Evolutionary conservation across 177 flowering plant species (phyloP).

Genomic region (Vitis hybrid): DNA sequence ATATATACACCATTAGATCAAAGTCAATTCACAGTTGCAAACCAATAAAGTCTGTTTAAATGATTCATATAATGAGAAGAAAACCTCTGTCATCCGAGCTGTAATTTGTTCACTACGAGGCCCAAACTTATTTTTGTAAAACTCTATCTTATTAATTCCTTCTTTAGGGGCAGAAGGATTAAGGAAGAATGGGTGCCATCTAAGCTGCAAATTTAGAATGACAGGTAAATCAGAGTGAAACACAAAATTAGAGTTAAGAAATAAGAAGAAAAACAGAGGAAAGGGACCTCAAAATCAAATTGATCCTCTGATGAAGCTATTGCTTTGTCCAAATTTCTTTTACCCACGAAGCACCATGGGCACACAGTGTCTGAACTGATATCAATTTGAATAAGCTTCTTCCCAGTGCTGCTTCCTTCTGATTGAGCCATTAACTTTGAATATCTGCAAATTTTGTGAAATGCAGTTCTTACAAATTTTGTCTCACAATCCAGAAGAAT

Average conservation of each 20-base stretch:
- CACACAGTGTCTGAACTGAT: conserved; percentile 83
- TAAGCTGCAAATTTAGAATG: conserved; percentile 45
- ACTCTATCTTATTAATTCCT: conserved; percentile 65
- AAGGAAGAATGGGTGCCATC: conserved; percentile 85
- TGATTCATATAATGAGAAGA: conserved; percentile 3
- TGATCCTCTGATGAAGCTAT: conserved; percentile 63
- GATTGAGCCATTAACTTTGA: conserved; percentile 51
- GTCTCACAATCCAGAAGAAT: not conserved
- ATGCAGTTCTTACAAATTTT: not conserved
- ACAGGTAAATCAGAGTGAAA: not conserved
- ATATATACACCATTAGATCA: not conserved
- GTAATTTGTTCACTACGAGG: conserved; percentile 42
- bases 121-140: conserved; percentile 66
- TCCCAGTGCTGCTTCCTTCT: conserved; percentile 27
- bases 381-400: conserved; percentile 73
- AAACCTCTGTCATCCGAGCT: conserved; percentile 76
- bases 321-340: conserved; percentile 83
- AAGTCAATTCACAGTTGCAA: not conserved
- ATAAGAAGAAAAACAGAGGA: not conserved
- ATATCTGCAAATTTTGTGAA: conserved; percentile 20
- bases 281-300: conserved; percentile 72
- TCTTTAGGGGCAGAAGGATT: conserved; percentile 81
- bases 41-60: not conserved
- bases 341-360: conserved; percentile 98
- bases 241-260: not conserved